These are phyloP conservation scores for Leptographium flavum DNA, from an alignment of 2,329 filamentous ascomycete genomes.

Conservation along the genomic window DNA sequence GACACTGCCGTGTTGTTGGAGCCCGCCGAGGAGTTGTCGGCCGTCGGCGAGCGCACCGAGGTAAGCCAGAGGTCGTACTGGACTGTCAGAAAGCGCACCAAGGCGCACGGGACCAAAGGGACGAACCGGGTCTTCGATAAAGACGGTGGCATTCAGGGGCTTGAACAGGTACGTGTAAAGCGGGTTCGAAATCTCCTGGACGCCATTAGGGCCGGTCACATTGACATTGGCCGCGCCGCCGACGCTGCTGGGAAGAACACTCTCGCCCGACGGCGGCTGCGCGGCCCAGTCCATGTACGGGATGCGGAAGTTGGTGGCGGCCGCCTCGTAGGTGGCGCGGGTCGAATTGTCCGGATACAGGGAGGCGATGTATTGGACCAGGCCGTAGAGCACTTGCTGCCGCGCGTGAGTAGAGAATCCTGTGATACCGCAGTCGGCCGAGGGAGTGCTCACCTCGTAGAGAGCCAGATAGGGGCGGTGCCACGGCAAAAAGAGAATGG, in stretches of 20 bases:
- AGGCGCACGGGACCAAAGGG: neutral
- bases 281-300: conserved; percentile 48
- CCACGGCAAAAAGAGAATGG: conserved; percentile 67
- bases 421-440: too few relatives aligned
- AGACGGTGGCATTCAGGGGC: conserved; percentile 41
- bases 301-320: conserved; percentile 36
- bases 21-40: conserved; percentile 23
- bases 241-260: conserved; percentile 33
- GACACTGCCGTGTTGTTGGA: conserved; percentile 48
- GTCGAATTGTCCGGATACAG: conserved; percentile 27
- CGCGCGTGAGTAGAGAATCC: conserved; percentile 2
- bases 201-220: conserved; percentile 40
- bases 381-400: conserved; percentile 24
- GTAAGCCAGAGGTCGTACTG: conserved; percentile 45
- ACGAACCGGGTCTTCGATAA: conserved; percentile 46
- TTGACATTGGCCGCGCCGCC: conserved; percentile 26
- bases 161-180: conserved; percentile 46
- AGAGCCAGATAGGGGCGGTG: conserved; percentile 65
- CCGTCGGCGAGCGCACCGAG: conserved; percentile 42
- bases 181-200: conserved; percentile 44
- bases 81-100: neutral
- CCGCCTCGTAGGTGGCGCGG: conserved; percentile 33
- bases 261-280: conserved; percentile 30
- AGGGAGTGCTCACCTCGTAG: conserved; percentile 31
- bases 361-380: conserved; percentile 27